Conservation (phyloP, 768 basidiomycete species). For the Thelephora ganbajun region DNA sequence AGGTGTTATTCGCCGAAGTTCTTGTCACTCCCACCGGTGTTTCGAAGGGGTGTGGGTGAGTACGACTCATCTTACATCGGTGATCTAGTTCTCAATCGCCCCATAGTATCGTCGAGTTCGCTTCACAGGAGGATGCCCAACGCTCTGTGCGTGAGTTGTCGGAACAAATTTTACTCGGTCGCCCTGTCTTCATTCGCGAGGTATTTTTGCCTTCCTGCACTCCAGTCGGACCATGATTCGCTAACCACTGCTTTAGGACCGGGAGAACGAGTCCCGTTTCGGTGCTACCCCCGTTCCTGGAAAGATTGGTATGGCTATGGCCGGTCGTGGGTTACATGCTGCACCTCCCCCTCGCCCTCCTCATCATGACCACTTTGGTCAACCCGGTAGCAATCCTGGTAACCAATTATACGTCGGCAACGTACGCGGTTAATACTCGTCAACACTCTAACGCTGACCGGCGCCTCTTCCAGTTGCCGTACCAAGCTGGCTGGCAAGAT, state of each 20-base stretch:
- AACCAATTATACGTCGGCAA: conserved; percentile 91
- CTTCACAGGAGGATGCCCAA: conserved; percentile 78
- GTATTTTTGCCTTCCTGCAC: conserved; percentile 26
- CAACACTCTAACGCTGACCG: not conserved
- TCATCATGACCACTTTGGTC: conserved; percentile 60
- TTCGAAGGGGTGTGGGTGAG: conserved; percentile 98
- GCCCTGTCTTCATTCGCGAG: conserved; percentile 94
- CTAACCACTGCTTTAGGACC: conserved; percentile 46
- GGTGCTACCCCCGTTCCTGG: conserved; percentile 92
- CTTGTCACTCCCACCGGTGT: conserved; percentile 91
- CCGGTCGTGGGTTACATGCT: conserved; percentile 73
- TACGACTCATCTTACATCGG: conserved; percentile 9
- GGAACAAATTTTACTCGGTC: conserved; percentile 80
- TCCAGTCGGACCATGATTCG: conserved; percentile 1
- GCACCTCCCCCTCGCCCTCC: conserved; percentile 74
- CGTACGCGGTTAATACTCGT: conserved; percentile 28
- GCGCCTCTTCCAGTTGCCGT: conserved; percentile 51
- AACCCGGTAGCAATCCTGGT: conserved; percentile 67
- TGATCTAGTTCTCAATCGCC: conserved; percentile 8
- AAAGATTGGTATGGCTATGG: conserved; percentile 93
- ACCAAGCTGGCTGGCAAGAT: conserved; percentile 98
- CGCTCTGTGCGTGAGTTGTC: conserved; percentile 83
- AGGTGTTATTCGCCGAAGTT: conserved; percentile 99
- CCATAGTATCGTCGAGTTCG: conserved; percentile 90
- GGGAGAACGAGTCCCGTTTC: conserved; percentile 91